Conservation (phyloP, 192 early-diverging fungal genomes). For the Backusella macrospora region DNA sequence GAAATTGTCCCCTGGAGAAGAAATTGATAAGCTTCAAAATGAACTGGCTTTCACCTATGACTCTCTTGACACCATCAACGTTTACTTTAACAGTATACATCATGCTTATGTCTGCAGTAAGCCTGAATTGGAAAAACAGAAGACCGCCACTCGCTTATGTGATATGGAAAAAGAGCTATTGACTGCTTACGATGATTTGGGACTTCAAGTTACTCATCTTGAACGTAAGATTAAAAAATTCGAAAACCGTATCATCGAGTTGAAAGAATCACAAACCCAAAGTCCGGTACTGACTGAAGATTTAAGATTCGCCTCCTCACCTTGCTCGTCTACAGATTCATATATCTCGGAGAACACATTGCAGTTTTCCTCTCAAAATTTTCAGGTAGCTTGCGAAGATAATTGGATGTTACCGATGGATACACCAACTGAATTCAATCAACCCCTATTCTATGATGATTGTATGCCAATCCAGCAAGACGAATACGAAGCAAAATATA, state of each 20-base stretch:
- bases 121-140: constrained; percentile 6
- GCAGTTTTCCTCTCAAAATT: background rate
- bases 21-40: constrained; percentile 30
- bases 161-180: constrained; percentile 41
- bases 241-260: constrained; percentile 15
- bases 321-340: background rate
- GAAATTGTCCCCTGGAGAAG: constrained; percentile 16
- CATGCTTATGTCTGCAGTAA: constrained; percentile 27
- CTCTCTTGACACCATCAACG: constrained; percentile 37
- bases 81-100: constrained; percentile 35
- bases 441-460: constrained; percentile 2
- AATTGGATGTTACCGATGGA: constrained; percentile 4
- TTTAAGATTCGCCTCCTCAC: background rate
- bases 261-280: constrained; percentile 13
- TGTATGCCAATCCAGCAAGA: background rate
- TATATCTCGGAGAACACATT: background rate
- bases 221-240: constrained; percentile 30
- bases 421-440: background rate
- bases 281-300: background rate
- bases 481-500: constrained; percentile 5
- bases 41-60: constrained; percentile 38
- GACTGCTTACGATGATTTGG: constrained; percentile 40
- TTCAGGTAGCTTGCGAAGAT: background rate
- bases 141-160: constrained; percentile 27
- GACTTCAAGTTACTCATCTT: constrained; percentile 40